A percentile compares a stretch with the other conserved stretches of the same genome.
phyloP scores from a whole-genome alignment of 2,329 filamentous ascomycete species.

The Endocalyx cinctus region DNA sequence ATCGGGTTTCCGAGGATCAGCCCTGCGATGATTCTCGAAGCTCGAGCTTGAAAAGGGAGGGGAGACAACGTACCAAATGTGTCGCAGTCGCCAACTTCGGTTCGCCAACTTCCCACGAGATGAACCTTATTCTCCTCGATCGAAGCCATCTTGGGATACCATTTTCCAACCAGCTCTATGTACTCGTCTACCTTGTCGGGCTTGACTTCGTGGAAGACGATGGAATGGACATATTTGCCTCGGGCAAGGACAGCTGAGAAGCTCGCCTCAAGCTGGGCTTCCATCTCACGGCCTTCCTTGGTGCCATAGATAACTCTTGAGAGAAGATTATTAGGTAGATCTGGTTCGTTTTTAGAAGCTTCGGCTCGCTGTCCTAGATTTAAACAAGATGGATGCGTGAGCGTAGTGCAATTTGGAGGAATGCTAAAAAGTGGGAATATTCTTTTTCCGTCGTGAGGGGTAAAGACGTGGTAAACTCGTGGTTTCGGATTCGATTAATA shows the following conservation, averaged over 20 bases:
- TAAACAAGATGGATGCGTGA: constrained; percentile 32
- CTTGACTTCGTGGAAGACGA: constrained; percentile 93
- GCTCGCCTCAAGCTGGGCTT: constrained; percentile 91
- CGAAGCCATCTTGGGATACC: constrained; percentile 87
- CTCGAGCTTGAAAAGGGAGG: no score
- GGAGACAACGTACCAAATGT: constrained; percentile 57
- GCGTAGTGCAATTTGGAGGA: constrained; percentile 24
- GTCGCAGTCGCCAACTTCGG: constrained; percentile 94
- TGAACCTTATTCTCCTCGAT: constrained; percentile 89
- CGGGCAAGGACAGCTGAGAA: constrained; percentile 93
- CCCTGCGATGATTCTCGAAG: no score
- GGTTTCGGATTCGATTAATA: no score
- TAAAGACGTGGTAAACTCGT: no score
- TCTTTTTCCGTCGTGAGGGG: no score
- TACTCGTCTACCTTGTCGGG: constrained; percentile 96
- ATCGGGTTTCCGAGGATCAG: no score
- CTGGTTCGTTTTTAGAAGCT: constrained; percentile 48
- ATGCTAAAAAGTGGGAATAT: no score
- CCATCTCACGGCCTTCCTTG: constrained; percentile 87
- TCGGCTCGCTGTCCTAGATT: constrained; percentile 56
- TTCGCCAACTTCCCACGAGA: constrained; percentile 95
- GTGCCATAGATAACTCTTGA: constrained; percentile 95
- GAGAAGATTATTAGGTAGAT: constrained; percentile 68
- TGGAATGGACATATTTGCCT: constrained; percentile 97
- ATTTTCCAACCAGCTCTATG: constrained; percentile 78